These are phyloP conservation scores for Penicillium rolfsii DNA, from an alignment of 2,329 filamentous ascomycete genomes.

Conservation along the genomic window DNA sequence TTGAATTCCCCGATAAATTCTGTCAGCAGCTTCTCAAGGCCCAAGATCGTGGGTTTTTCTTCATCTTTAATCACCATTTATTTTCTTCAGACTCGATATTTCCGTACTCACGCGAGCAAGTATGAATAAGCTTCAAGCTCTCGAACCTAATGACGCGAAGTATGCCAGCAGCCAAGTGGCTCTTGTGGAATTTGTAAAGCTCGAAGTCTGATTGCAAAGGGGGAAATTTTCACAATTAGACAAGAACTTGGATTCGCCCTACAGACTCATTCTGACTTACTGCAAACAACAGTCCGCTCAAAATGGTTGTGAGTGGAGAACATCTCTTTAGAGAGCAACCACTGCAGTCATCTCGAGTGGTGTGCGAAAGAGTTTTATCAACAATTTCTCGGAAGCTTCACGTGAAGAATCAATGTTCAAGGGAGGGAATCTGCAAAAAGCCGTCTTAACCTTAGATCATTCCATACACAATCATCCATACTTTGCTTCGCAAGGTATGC, in stretches of 20 bases:
- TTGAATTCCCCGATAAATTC: conserved; percentile 1
- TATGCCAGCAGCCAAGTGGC: conserved; percentile 8
- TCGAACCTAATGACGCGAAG: conserved; percentile 15
- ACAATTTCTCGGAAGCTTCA: conserved; percentile 1
- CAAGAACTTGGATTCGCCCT: conserved; percentile 1
- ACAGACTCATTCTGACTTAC: background rate
- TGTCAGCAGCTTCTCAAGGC: conserved; percentile 10
- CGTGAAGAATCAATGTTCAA: background rate
- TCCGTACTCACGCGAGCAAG: conserved; percentile 13
- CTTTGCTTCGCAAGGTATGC: conserved; percentile 8
- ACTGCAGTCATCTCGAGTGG: conserved; percentile 16
- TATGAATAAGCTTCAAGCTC: conserved; percentile 15
- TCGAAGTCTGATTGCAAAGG: conserved; percentile 5
- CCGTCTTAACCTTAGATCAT: background rate
- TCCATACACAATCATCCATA: conserved; percentile 8
- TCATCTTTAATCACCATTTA: conserved; percentile 17
- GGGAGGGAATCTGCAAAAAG: background rate
- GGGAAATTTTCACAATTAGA: background rate
- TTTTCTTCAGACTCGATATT: conserved; percentile 10
- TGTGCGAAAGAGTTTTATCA: conserved; percentile 10
- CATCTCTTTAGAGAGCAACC: conserved; percentile 16
- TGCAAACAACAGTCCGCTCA: conserved; percentile 16
- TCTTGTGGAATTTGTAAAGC: conserved; percentile 1
- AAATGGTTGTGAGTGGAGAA: conserved; percentile 12
- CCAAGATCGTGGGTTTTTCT: conserved; percentile 7